These are phyloP conservation scores for Furcasterigmium furcatum DNA, from an alignment of 2,329 filamentous ascomycete genomes.

Conservation along the genomic window DNA sequence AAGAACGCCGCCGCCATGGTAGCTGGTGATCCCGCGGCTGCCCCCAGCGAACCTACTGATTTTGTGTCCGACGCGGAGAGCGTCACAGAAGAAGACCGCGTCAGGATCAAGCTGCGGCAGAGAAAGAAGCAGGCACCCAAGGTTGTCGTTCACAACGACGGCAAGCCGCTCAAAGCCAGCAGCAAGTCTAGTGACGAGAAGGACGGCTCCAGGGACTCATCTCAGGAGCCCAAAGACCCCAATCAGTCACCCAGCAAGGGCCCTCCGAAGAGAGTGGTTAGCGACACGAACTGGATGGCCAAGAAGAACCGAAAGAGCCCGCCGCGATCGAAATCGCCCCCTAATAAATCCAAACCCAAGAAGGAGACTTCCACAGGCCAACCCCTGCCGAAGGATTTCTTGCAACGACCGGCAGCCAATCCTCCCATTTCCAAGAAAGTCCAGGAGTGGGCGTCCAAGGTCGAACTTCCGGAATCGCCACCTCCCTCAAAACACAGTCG, in stretches of 20 bases:
- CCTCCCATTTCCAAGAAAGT: slow-evolving; percentile 57
- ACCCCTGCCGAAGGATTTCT: slow-evolving; percentile 57
- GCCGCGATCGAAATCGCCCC: slow-evolving; percentile 33
- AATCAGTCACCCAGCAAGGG: slow-evolving; percentile 33
- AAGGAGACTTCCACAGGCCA: slow-evolving; percentile 25
- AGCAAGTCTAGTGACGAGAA: slow-evolving; percentile 18
- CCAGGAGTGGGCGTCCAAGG: slow-evolving; percentile 56
- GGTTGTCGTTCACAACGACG: slow-evolving; percentile 22
- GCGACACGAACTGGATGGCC: slow-evolving; percentile 86
- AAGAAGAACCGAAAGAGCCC: slow-evolving; percentile 49
- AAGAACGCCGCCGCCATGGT: slow-evolving; percentile 65
- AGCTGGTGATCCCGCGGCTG: slow-evolving; percentile 45
- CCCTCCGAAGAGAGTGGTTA: slow-evolving; percentile 83
- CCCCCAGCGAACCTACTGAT: slow-evolving; percentile 57
- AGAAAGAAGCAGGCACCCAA: slow-evolving; percentile 34
- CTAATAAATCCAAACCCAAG: slow-evolving; percentile 26
- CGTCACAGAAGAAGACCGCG: slow-evolving; percentile 58
- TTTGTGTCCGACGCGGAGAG: slow-evolving; percentile 57
- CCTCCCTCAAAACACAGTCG: slow-evolving; percentile 30
- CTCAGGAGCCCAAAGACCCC: slow-evolving; percentile 11
- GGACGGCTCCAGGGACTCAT: slow-evolving; percentile 21
- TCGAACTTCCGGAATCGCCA: slow-evolving; percentile 42
- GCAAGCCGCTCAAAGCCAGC: slow-evolving; percentile 15
- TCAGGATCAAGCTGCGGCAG: slow-evolving; percentile 52
- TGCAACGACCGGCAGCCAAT: slow-evolving; percentile 49